A percentile compares a stretch with the other conserved stretches of the same genome.
These are phyloP conservation scores for Mycogone perniciosa DNA, from an alignment of 2,329 filamentous ascomycete species.

Conservation along the genomic window DNA sequence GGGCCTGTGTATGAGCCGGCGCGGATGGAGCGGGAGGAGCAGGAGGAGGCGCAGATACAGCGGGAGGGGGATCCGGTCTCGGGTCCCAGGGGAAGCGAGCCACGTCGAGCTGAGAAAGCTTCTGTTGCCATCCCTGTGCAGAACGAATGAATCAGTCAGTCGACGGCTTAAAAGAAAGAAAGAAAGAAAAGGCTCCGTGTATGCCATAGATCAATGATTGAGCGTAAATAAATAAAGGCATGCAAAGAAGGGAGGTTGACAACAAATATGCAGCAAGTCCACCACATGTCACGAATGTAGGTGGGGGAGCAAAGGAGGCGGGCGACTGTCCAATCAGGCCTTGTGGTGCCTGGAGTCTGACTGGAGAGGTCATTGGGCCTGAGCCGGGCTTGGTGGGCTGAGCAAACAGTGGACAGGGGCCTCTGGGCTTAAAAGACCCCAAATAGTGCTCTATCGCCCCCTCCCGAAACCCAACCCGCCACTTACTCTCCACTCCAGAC, in stretches of 20 bases:
- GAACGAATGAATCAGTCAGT: conserved; percentile 17
- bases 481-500: conserved; percentile 18
- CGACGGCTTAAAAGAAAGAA: not conserved
- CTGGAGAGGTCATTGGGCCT: conserved; percentile 9
- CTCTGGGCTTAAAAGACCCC: conserved; percentile 47
- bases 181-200: not conserved
- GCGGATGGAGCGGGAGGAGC: conserved; percentile 17
- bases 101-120: conserved; percentile 76
- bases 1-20: conserved; percentile 25
- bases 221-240: not conserved
- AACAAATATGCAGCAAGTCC: not conserved
- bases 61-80: conserved; percentile 51
- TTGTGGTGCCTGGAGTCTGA: conserved; percentile 2
- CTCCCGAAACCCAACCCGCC: conserved; percentile 25
- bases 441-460: conserved; percentile 48
- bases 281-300: conserved; percentile 9
- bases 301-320: not conserved
- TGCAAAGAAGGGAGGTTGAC: not conserved
- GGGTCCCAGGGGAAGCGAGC: conserved; percentile 96
- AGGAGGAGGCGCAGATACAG: conserved; percentile 28
- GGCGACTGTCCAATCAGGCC: conserved; percentile 11
- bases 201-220: not conserved
- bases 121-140: conserved; percentile 83
- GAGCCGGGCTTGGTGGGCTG: not conserved
- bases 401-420: conserved; percentile 17